phyloP scores from a whole-genome alignment of 345 rosid species.

The Acer campestre region DNA sequence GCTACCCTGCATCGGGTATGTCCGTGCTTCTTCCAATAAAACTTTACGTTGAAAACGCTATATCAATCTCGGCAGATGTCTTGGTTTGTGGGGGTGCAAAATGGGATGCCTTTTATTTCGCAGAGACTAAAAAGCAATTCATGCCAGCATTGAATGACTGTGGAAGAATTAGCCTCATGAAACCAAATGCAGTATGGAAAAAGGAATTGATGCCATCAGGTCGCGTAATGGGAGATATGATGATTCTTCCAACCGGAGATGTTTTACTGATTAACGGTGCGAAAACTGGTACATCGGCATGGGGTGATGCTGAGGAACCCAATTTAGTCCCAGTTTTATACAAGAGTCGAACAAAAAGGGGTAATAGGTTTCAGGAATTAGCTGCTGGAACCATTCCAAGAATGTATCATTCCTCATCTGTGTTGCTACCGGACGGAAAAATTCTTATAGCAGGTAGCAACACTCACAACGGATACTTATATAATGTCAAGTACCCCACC shows the following conservation, averaged over 20 bases:
- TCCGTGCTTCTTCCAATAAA: slow-evolving; percentile 44
- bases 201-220: slow-evolving; percentile 62
- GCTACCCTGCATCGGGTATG: slow-evolving; percentile 33
- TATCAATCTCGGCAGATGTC: slow-evolving; percentile 47
- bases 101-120: slow-evolving; percentile 43
- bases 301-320: slow-evolving; percentile 71
- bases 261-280: slow-evolving; percentile 72
- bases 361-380: slow-evolving; percentile 41
- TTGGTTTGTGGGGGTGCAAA: slow-evolving; percentile 60
- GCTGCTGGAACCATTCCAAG: slow-evolving; percentile 49
- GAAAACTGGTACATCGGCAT: slow-evolving; percentile 62
- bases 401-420: slow-evolving; percentile 66
- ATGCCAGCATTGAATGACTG: slow-evolving; percentile 41
- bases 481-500: slow-evolving; percentile 57
- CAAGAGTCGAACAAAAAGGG: slow-evolving; percentile 22
- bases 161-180: slow-evolving; percentile 39
- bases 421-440: slow-evolving; percentile 53
- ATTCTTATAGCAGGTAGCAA: slow-evolving; percentile 71
- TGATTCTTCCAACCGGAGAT: slow-evolving; percentile 72
- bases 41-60: slow-evolving; percentile 29
- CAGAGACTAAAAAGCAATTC: slow-evolving; percentile 28
- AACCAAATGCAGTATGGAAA: slow-evolving; percentile 53
- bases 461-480: slow-evolving; percentile 66
- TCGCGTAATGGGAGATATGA: slow-evolving; percentile 73
- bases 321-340: slow-evolving; percentile 60